Conservation (phyloP, 2,329 filamentous ascomycete genomes). For the Colletotrichum lupini region DNA sequence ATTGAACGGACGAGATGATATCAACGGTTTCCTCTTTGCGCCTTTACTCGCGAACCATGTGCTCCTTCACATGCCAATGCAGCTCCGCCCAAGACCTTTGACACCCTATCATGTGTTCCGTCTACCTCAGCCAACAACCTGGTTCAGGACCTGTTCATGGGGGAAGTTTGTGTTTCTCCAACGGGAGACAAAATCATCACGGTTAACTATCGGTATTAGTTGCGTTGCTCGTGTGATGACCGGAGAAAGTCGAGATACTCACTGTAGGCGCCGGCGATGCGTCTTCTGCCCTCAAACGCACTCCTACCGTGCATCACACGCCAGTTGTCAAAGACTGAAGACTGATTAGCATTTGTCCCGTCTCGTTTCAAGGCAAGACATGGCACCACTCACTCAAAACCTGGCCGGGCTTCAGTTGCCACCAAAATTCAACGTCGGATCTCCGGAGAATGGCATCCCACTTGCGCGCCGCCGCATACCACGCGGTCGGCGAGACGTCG, state of each 20-base stretch:
- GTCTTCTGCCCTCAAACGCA: slow-evolving; percentile 83
- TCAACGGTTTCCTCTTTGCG: background rate
- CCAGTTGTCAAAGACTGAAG: slow-evolving; percentile 93
- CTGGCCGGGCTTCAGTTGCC: slow-evolving; percentile 82
- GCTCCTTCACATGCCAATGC: background rate
- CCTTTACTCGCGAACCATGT: background rate
- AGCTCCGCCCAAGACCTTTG: background rate
- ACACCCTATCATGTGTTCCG: background rate
- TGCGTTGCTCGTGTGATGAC: background rate
- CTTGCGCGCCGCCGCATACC: slow-evolving; percentile 84
- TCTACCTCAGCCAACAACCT: slow-evolving; percentile 29
- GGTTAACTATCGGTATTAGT: slow-evolving; percentile 66
- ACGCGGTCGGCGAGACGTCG: slow-evolving; percentile 62
- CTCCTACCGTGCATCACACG: slow-evolving; percentile 88
- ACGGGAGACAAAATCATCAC: slow-evolving; percentile 83
- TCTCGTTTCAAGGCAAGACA: background rate
- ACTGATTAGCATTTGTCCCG: slow-evolving; percentile 35
- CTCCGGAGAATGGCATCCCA: slow-evolving; percentile 78
- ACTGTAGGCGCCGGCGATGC: slow-evolving; percentile 94
- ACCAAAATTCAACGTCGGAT: slow-evolving; percentile 77
- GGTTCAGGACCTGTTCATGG: slow-evolving; percentile 54
- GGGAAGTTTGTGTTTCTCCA: slow-evolving; percentile 77
- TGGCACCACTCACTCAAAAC: slow-evolving; percentile 72
- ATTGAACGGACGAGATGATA: background rate
- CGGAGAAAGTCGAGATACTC: slow-evolving; percentile 52